Base-by-base conservation (phyloP, 495 filamentous ascomycete species). In the Tuber melanosporum region DNA sequence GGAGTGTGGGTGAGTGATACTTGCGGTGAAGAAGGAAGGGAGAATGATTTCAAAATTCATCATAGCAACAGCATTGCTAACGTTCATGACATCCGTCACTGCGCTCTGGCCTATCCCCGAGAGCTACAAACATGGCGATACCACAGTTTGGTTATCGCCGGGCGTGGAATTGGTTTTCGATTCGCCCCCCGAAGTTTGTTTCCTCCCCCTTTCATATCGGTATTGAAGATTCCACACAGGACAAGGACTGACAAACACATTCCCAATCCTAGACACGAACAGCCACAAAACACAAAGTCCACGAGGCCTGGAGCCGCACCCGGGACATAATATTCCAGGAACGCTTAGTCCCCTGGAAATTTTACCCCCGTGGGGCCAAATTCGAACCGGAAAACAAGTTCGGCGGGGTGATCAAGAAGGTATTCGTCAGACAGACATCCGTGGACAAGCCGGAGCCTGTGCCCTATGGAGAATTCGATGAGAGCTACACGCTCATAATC, bases 331-430 rank as follows among this genome's bases (percentile, higher is more conserved):
- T 93, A 44, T 90, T 93, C 83, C 83, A 85, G 41, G 84, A 89
- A 77, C 88, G 87, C 76, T 89, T 93, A 70, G 87, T 92, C 19
- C 92, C 92, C 6, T 95, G 92, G 92, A 92, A 90, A 85, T 89
- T 94, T 75, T 87, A 92, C 78, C 86, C 87, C 43, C 88, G 89
- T 20, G 85, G 87, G 70, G 84, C 87, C 62, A 77, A 87, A 39
- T 92, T 87, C 76, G 92, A 94, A 84, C 92, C 92, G 3, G 81
- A 83, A 45, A 76, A 83, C 44, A 83, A 82, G 62, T 77, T 81
- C 57, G 81, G 79, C n/a, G 85, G 82, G 4, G 89, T 84, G 75
- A 86, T 94, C 79, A 85, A 82, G 71, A 86, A 79, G 6, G 86
- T 93, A 49, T 83, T 86, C 8, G 88, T 94, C 78, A 84, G 83